Evolutionary conservation across 495 filamentous ascomycete species (phyloP).

Genomic region (Xylaria acuta): DNA sequence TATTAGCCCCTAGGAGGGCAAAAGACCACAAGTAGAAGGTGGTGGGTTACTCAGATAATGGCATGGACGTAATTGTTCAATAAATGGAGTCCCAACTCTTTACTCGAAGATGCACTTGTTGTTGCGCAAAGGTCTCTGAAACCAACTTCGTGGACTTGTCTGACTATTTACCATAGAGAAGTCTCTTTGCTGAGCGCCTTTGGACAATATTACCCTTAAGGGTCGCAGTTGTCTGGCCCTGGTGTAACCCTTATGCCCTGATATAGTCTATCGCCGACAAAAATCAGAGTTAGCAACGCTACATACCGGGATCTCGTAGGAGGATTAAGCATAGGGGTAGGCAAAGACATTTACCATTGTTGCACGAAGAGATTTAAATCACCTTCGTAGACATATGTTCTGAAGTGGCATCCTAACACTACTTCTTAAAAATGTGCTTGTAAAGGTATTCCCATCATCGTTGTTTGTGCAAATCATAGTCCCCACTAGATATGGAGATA

Average conservation of each 20-base stretch:
- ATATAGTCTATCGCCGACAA: neutral
- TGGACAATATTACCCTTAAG: too few relatives aligned
- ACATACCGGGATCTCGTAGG: neutral
- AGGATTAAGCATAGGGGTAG: neutral
- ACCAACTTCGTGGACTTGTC: too few relatives aligned
- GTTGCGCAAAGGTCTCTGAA: too few relatives aligned
- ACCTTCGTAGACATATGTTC: neutral
- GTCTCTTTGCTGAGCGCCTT: too few relatives aligned
- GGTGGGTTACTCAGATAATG: neutral
- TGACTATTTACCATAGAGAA: too few relatives aligned
- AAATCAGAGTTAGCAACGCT: neutral
- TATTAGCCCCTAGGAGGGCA: neutral
- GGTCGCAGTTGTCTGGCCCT: neutral
- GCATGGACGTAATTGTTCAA: neutral
- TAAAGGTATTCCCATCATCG: neutral
- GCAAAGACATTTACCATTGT: neutral
- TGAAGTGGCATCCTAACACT: neutral
- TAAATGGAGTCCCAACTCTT: neutral
- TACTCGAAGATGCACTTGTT: too few relatives aligned
- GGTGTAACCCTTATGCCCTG: neutral
- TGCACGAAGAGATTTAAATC: neutral
- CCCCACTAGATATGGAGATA: neutral
- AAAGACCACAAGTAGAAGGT: neutral
- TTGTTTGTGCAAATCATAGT: neutral
- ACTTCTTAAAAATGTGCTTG: neutral